Base-by-base conservation (phyloP, 192 early-diverging fungal genomes). In the Coemansia sp. region DNA sequence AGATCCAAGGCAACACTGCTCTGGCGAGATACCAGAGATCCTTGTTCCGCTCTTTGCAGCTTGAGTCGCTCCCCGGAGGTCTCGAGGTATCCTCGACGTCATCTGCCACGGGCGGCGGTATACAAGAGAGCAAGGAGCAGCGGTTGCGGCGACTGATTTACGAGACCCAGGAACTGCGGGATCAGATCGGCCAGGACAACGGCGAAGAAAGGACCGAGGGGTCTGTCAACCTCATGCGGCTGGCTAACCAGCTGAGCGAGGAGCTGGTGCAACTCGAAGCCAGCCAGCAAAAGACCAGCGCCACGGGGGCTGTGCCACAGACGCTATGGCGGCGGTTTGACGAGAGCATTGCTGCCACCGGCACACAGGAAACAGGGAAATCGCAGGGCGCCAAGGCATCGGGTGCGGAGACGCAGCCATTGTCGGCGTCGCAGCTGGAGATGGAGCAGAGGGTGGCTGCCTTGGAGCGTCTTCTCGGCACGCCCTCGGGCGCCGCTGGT, bases 161-260 rank as follows among this genome's bases (percentile, higher is more conserved):
- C 51, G 92, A 95, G 60, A 84, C 88, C 8, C 85, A 92, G 50
- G 89, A 95, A 46, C 81, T 95, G 3, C 68, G 62, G 15, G 79
- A 83, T 45, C 85, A 90, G 55, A 46, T 91, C 3, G 50, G 40
- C 3, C 15, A 18, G 4, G 57, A 51, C 4, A 19, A 14, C 2
- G 28, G 7, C 0, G 47, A 8, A 3, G 43, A 58, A 15, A 29
- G 20, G 15, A 27, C 44, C 10, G 26, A 53, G 46, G 38, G 57
- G 35, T 37, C 19, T 9, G 72, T 68, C 15, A 30, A 56, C 32
- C 50, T 77, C 46, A 67, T 77, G 58, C 24, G 52, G 33, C 64
- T 71, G 28, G 67, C 49, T 11, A 22, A 22, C 11, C 53, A 46
- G n/a, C 53, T 77, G 35, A 60, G 56, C 28, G 55, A 48, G 19